Evolutionary conservation across 805 yeast genomes (phyloP).

Genomic region (Vanderwaltozyma tropicalis): DNA sequence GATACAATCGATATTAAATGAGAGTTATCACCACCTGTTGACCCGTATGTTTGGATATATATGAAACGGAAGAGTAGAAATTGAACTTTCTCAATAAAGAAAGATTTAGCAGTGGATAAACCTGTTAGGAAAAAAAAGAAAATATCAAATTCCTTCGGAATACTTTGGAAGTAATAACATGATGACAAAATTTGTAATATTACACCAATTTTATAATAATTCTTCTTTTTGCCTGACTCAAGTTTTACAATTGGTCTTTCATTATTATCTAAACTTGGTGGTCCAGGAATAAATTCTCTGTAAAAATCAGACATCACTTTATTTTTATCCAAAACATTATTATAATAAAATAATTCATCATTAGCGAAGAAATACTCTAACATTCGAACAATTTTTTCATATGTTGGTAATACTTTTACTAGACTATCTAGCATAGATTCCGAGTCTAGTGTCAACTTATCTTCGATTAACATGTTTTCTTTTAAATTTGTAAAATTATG

Average conservation of each 20-base stretch:
- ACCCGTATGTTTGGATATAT: not conserved
- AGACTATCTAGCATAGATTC: constrained; percentile 5
- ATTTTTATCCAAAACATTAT: constrained; percentile 9
- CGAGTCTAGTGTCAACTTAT: not conserved
- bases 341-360: constrained; percentile 8
- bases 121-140: constrained; percentile 21
- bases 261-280: not conserved
- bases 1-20: constrained; percentile 10
- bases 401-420: constrained; percentile 14
- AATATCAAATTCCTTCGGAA: constrained; percentile 14
- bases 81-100: constrained; percentile 23
- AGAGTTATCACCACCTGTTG: constrained; percentile 20
- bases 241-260: constrained; percentile 3
- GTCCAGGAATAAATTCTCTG: constrained; percentile 7
- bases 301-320: constrained; percentile 17
- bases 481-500: constrained; percentile 7
- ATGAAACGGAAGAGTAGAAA: constrained; percentile 15
- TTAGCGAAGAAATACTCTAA: constrained; percentile 11
- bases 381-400: constrained; percentile 7
- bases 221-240: constrained; percentile 8
- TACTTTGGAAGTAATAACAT: constrained; percentile 6
- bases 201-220: constrained; percentile 23
- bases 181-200: constrained; percentile 16
- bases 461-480: constrained; percentile 13
- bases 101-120: constrained; percentile 17